Percentiles rank a stretch among this genome's conserved stretches.
These are phyloP conservation scores for Hortiboletus campestris DNA, from an alignment of 768 basidiomycete species.

Conservation along the genomic window DNA sequence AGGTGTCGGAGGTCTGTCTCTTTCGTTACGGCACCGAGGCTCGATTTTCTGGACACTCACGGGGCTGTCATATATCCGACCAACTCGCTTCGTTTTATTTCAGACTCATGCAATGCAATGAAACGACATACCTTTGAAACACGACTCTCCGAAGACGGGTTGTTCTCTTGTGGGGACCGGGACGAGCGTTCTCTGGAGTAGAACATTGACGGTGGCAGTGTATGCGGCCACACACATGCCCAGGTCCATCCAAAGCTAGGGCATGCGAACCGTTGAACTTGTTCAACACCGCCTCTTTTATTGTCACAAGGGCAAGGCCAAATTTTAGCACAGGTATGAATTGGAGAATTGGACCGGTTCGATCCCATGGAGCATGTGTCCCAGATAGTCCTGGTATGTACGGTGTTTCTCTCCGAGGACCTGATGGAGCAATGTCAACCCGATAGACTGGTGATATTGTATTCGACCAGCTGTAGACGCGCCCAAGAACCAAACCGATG, in stretches of 20 bases:
- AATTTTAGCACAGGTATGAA: conserved; percentile 3
- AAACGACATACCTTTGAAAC: neutral
- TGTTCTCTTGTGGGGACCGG: neutral
- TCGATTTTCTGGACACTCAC: neutral
- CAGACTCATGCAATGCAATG: neutral
- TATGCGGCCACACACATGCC: neutral
- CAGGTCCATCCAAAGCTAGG: too few species aligned
- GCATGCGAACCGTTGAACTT: neutral
- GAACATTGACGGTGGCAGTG: neutral
- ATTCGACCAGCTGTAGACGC: conserved; percentile 10
- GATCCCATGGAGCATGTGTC: neutral
- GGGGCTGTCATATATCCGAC: neutral
- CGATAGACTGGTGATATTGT: neutral
- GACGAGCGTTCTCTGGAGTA: neutral
- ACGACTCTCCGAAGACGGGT: neutral
- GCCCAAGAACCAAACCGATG: conserved; percentile 21
- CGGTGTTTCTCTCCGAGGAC: conserved; percentile 10
- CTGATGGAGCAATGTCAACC: conserved; percentile 13
- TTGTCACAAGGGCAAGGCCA: neutral
- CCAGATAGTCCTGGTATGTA: neutral
- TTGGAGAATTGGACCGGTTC: neutral
- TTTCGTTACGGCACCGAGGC: conserved; percentile 5
- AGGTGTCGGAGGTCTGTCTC: conserved; percentile 16
- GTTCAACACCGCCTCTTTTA: conserved; percentile 5
- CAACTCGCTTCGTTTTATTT: too few species aligned